These are phyloP conservation scores for Neurospora cerealis DNA, from an alignment of 495 filamentous ascomycete species.

Conservation along the genomic window DNA sequence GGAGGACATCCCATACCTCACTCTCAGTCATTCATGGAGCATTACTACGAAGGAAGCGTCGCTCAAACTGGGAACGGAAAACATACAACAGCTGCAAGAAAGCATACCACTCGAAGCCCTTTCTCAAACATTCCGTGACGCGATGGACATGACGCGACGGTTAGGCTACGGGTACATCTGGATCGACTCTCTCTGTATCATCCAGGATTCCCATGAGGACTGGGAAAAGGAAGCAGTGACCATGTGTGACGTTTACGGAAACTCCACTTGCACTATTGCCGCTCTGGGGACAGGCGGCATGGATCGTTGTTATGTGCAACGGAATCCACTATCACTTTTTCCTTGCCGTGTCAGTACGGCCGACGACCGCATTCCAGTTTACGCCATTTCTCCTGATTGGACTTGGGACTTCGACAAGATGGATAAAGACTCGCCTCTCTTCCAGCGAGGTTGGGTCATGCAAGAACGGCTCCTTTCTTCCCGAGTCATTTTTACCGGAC, in stretches of 20 bases:
- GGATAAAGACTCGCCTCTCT: neutral
- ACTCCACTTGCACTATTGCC: neutral
- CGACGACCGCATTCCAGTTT: neutral
- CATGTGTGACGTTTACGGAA: neutral
- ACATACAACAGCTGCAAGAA: neutral
- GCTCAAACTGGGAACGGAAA: neutral
- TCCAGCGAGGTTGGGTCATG: neutral
- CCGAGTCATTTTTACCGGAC: neutral
- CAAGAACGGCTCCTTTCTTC: neutral
- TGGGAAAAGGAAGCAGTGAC: neutral
- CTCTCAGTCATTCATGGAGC: neutral
- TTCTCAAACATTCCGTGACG: neutral
- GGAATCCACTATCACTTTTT: neutral
- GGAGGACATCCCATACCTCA: neutral
- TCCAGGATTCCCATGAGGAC: neutral
- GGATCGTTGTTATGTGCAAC: neutral
- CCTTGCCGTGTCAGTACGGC: neutral
- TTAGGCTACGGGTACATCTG: conserved; percentile 21
- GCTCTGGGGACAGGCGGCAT: neutral
- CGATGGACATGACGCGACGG: conserved; percentile 7
- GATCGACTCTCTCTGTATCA: conserved; percentile 25
- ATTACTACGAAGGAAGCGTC: neutral
- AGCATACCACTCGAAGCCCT: neutral
- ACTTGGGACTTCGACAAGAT: neutral
- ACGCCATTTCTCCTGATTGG: neutral